These are phyloP conservation scores for Xylaria sp. DNA, from an alignment of 495 filamentous ascomycete species.

Conservation along the genomic window DNA sequence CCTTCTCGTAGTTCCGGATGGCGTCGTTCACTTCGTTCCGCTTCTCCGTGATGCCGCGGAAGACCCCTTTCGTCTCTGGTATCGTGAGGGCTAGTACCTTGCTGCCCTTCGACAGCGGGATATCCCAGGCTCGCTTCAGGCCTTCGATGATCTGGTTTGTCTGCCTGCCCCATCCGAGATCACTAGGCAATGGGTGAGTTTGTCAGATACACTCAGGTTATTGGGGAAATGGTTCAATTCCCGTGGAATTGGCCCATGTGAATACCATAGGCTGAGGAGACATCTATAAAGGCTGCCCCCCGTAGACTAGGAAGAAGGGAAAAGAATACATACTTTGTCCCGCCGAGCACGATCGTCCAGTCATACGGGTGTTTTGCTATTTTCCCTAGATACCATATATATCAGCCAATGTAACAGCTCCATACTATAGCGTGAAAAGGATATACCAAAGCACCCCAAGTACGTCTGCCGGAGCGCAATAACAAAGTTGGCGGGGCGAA, in stretches of 20 bases:
- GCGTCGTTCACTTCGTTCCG: conserved; percentile 58
- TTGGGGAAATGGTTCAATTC: neutral
- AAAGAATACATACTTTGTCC: conserved; percentile 59
- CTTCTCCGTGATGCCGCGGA: conserved; percentile 40
- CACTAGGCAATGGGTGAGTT: conserved; percentile 37
- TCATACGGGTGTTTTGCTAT: conserved; percentile 39
- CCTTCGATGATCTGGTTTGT: conserved; percentile 47
- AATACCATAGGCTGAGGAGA: neutral
- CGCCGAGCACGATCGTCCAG: conserved; percentile 62
- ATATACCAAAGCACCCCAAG: neutral
- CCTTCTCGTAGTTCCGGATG: conserved; percentile 54
- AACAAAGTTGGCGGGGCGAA: neutral
- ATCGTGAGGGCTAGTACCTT: conserved; percentile 68
- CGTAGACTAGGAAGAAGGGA: neutral
- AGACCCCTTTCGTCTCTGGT: conserved; percentile 50
- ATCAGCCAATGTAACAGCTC: conserved; percentile 6
- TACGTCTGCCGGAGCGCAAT: neutral
- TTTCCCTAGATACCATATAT: conserved; percentile 27
- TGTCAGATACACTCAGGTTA: neutral
- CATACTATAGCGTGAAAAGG: neutral
- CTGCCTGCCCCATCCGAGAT: conserved; percentile 48
- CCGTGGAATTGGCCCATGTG: neutral
- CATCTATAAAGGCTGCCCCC: too few species aligned
- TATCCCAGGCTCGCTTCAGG: conserved; percentile 55
- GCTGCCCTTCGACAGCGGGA: conserved; percentile 51